These are phyloP conservation scores for Hemisphaericaspora xylofermentans DNA, from an alignment of 1,139 yeast genomes.

Conservation along the genomic window DNA sequence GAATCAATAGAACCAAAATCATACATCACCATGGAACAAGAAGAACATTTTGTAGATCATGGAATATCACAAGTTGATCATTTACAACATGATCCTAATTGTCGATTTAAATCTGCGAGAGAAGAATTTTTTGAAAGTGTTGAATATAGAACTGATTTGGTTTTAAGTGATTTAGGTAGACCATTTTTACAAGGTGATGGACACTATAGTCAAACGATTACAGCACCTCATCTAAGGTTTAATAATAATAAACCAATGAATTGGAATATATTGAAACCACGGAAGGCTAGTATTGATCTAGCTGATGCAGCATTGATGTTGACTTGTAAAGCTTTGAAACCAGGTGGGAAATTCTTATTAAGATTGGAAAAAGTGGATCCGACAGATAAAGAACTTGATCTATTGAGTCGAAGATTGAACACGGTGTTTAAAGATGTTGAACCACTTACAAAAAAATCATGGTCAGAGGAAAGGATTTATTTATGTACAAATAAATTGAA, in stretches of 20 bases:
- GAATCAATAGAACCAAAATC: conserved; percentile 18
- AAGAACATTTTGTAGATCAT: conserved; percentile 19
- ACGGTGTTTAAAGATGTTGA: conserved; percentile 57
- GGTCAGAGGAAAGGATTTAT: conserved; percentile 59
- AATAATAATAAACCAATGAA: conserved; percentile 27
- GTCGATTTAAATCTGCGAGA: not conserved
- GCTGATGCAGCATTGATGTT: conserved; percentile 89
- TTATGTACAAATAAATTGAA: conserved; percentile 54
- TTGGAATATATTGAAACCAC: conserved; percentile 25
- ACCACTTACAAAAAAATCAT: not conserved
- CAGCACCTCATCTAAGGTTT: conserved; percentile 61
- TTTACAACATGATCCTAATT: conserved; percentile 7
- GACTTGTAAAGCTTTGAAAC: conserved; percentile 64
- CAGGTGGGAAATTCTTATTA: conserved; percentile 72
- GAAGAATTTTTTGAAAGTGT: conserved; percentile 3
- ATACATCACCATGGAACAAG: conserved; percentile 30
- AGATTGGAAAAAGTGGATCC: conserved; percentile 64
- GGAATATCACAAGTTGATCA: conserved; percentile 19
- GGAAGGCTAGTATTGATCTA: conserved; percentile 51
- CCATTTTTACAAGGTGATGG: conserved; percentile 68
- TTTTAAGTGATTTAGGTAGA: conserved; percentile 85
- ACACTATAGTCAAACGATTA: conserved; percentile 65
- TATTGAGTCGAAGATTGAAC: conserved; percentile 56
- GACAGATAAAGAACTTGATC: conserved; percentile 51
- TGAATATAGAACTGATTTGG: conserved; percentile 48